Percentiles rank a stretch among this genome's conserved stretches.
Evolutionary conservation across 1,284 basidiomycete genomes (phyloP).

Genomic region (Mycocalia duriaeana): DNA sequence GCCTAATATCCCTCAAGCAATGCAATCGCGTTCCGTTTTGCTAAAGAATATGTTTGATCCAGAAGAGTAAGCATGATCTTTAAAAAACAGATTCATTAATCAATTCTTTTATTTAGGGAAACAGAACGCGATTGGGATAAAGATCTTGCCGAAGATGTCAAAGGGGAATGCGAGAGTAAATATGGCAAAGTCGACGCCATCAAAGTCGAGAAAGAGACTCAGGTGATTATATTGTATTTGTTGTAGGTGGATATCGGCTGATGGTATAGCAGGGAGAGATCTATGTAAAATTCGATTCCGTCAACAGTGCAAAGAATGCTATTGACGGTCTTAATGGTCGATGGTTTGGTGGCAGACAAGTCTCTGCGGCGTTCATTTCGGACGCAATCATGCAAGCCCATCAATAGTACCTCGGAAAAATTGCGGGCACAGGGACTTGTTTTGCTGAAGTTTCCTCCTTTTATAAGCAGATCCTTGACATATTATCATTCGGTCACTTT

Average conservation of each 20-base stretch:
- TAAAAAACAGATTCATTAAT: constrained; percentile 1
- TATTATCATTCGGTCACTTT: constrained; percentile 25
- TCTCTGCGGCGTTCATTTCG: constrained; percentile 82
- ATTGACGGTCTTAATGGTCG: constrained; percentile 89
- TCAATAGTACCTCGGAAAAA: constrained; percentile 52
- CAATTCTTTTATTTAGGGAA: constrained; percentile 53
- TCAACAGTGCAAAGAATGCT: constrained; percentile 80
- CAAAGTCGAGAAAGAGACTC: constrained; percentile 90
- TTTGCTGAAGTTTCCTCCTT: no score
- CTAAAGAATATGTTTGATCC: constrained; percentile 97
- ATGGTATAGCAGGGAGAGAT: constrained; percentile 95
- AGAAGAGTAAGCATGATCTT: constrained; percentile 66
- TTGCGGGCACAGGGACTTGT: no score
- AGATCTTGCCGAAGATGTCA: constrained; percentile 94
- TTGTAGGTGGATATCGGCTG: no score
- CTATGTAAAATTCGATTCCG: constrained; percentile 84
- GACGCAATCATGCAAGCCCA: constrained; percentile 92
- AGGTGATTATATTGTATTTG: constrained; percentile 46
- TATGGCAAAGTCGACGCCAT: constrained; percentile 86
- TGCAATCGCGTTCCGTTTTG: constrained; percentile 81
- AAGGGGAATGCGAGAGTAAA: constrained; percentile 87
- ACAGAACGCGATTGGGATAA: constrained; percentile 95
- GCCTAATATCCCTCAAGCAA: constrained; percentile 69
- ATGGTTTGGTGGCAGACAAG: constrained; percentile 90
- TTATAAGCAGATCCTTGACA: constrained; percentile 18